Evolutionary conservation across 768 basidiomycete species (phyloP), one percentile per base, ranked within the genome.

Genomic region (Mycena vitilis): DNA sequence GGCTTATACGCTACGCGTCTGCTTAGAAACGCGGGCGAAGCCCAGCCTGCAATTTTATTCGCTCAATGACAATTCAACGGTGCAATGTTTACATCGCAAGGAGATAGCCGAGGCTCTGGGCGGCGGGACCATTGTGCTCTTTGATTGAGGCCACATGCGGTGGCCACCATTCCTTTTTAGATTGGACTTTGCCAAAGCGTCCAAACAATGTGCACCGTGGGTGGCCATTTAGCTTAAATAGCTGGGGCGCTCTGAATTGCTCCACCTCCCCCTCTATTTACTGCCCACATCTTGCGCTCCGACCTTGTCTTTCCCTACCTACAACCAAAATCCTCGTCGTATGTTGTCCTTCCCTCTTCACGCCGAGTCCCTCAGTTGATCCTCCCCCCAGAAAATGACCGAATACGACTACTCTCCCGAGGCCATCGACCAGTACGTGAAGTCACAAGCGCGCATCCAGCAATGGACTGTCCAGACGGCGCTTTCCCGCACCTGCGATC

Each of bases 321-420:
- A 22, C 9, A n/a, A 5, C 13, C 23, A 57, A 20, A 45, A 45
- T 10, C 56, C 22, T 23, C 5, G 10, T 47, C 9, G 37, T 20
- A 56, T 23, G 44, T 47, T 9, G 44, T 34, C 44, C 6, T 36
- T 16, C 4, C 16, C 36, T 9, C 16, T 47, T 23, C 12, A 16
- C 45, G 9, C 47, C 8, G 23, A 2, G 6, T 9, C 42, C 22
- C 40, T 45, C 44, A 16, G 18, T 9, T 25, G 20, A 49, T 49
- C 12, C 2, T 12, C 55, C 10, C 20, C 37, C 6, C 37, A 69
- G 62, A 63, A 45, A 53, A 88, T 88, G 87, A 88, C 87, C 36
- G 87, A 88, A 75, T 88, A 88, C 83, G 87, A 88, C 78, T 88
- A 81, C 76, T 88, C 87, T 60, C 86, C 86, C 22, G 86, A 85